Evolutionary conservation across 148 eudicot species (phyloP), one percentile per base, ranked within the genome.

Genomic region (Vaccinium macrocarpon): DNA sequence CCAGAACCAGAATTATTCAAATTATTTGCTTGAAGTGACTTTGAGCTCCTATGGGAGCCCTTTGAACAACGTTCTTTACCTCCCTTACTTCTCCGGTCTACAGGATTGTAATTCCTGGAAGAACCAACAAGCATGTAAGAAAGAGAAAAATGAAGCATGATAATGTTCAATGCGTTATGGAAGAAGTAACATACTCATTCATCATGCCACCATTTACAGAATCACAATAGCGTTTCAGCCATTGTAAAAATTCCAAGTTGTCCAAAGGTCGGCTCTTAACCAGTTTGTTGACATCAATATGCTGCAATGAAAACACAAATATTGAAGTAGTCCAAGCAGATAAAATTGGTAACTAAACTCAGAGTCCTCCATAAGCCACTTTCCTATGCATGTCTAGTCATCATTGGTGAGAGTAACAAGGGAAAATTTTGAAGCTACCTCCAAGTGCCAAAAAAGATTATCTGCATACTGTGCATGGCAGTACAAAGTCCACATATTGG

Each of bases 151-250:
- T 27, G 46, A 38, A 14, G 46, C 21, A 71, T 27, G 18, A 78
- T 4, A 23, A 38, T 14, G 71, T 49, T 38, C 50, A 25, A 57
- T 19, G 53, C 71, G 16, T 15, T 18, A 51, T 46, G 53, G 16
- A 25, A 79, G 35, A 66, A 78, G 74, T 27, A 18, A 72, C 84
- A 79, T 93, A 96, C 99, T 93, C 94, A 68, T 93, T 94, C 95
- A 91, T 92, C 61, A 96, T 88, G 84, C 97, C 99, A 79, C 95
- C 95, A 76, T 91, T 94, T 87, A 94, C 85, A 48, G 98, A 94
- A 89, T 96, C 96, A 80, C 98, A 96, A 82, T 94, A 95, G 86
- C 95, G 98, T 81, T 96, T 96, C 81, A 96, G 86, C 99, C 99
- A 96, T 85, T 96, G 99, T 81, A 96, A 89, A 89, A 96, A 92